Conservation (phyloP, 768 basidiomycete species). For the Lactifluus hygrophoroides region DNA sequence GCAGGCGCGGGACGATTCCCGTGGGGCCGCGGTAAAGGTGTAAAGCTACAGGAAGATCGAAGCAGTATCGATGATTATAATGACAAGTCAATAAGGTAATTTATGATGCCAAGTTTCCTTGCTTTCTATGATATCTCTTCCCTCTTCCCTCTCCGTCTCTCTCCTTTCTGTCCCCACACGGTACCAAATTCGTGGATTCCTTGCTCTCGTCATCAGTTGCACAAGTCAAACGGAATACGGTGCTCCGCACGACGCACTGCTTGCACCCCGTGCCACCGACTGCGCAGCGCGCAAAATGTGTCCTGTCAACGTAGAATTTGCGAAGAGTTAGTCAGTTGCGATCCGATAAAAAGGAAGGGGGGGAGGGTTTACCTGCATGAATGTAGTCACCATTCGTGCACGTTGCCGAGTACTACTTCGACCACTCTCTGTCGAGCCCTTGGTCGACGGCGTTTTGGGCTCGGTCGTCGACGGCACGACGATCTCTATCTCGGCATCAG, state of each 20-base stretch:
- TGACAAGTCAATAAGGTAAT: neutral
- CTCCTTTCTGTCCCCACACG: neutral
- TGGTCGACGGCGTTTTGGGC: constrained; percentile 1
- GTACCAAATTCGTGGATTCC: neutral
- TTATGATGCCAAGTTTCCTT: neutral
- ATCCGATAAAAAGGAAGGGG: no score
- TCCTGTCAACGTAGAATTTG: neutral
- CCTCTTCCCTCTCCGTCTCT: neutral
- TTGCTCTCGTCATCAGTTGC: neutral
- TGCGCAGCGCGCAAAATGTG: constrained; percentile 2
- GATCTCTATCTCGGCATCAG: constrained; percentile 19
- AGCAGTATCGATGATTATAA: neutral
- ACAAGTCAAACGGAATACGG: constrained; percentile 13
- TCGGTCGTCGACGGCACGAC: constrained; percentile 8
- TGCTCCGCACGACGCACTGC: constrained; percentile 4
- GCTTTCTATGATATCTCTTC: no score
- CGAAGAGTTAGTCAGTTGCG: neutral
- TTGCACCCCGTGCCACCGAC: constrained; percentile 4
- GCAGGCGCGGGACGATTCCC: neutral
- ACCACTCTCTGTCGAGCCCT: neutral
- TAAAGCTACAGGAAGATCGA: constrained; percentile 10
- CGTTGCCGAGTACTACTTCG: neutral
- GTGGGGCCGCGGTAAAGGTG: neutral
- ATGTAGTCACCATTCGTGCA: neutral
- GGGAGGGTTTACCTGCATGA: constrained; percentile 3